These are phyloP conservation scores for Arctium lappa DNA, from an alignment of 129 eudicot genomes.

Conservation along the genomic window DNA sequence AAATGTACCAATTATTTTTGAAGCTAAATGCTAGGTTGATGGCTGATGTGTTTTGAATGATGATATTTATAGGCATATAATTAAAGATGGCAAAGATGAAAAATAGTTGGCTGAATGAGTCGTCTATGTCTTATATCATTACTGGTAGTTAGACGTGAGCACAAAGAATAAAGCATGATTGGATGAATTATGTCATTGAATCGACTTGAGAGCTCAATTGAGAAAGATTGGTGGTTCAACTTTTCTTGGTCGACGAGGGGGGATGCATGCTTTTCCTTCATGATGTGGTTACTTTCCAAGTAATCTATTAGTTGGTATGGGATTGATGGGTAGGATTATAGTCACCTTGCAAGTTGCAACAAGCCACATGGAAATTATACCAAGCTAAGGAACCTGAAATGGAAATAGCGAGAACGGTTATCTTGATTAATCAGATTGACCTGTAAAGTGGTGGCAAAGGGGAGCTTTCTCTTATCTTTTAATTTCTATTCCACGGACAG, in stretches of 20 bases:
- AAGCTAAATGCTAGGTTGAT: background rate
- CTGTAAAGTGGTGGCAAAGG: constrained; percentile 24
- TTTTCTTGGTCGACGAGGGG: background rate
- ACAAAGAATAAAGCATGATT: background rate
- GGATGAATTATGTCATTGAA: no score
- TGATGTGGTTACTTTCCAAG: constrained; percentile 4
- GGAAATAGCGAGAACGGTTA: constrained; percentile 1
- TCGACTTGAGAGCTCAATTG: background rate
- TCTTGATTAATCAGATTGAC: constrained; percentile 18
- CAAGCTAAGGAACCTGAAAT: constrained; percentile 31
- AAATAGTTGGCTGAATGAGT: constrained; percentile 25
- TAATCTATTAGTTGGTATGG: background rate
- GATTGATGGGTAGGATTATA: background rate
- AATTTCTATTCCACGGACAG: background rate
- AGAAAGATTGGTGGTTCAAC: background rate
- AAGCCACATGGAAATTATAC: constrained; percentile 21
- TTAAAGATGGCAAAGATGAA: background rate
- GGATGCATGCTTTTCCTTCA: background rate
- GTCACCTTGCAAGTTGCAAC: background rate
- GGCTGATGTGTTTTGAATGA: background rate
- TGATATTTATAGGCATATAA: constrained; percentile 9
- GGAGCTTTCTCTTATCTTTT: constrained; percentile 12
- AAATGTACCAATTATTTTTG: background rate
- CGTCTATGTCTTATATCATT: constrained; percentile 5
- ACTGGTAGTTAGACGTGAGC: constrained; percentile 7